phyloP scores from a whole-genome alignment of 306 rosid genomes.

The Castanea mollissima region DNA sequence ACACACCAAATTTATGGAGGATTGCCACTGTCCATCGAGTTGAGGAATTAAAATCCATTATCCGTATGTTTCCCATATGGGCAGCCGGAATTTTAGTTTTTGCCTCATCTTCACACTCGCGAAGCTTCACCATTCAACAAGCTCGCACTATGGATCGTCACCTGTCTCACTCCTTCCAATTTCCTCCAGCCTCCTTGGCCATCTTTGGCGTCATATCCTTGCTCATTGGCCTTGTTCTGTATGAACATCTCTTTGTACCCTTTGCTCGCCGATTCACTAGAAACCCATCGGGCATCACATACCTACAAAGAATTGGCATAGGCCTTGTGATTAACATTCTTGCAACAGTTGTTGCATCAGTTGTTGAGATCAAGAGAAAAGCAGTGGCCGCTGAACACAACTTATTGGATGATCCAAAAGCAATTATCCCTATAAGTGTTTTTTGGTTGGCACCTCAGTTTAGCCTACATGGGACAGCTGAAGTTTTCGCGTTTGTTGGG shows the following conservation, averaged over 20 bases:
- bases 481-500: constrained; percentile 72
- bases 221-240: constrained; percentile 59
- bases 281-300: constrained; percentile 70
- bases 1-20: constrained; percentile 60
- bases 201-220: constrained; percentile 55
- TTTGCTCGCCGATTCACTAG: constrained; percentile 49
- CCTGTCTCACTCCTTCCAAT: constrained; percentile 49
- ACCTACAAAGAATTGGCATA: constrained; percentile 80
- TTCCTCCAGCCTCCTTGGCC: constrained; percentile 67
- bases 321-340: constrained; percentile 56
- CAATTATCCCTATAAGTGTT: constrained; percentile 62
- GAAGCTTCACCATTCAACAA: constrained; percentile 68
- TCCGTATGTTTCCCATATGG: constrained; percentile 77
- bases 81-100: constrained; percentile 56
- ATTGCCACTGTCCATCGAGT: constrained; percentile 68
- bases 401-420: constrained; percentile 58
- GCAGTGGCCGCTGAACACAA: constrained; percentile 39
- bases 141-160: constrained; percentile 76
- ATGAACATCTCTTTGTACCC: constrained; percentile 69
- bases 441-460: constrained; percentile 82
- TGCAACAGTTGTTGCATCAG: constrained; percentile 52
- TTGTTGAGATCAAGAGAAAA: constrained; percentile 57
- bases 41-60: constrained; percentile 72
- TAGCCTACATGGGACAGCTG: constrained; percentile 60
- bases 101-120: constrained; percentile 53